Evolutionary conservation across 1,284 basidiomycete genomes (phyloP).

Genomic region (Moniliophthora roreri): DNA sequence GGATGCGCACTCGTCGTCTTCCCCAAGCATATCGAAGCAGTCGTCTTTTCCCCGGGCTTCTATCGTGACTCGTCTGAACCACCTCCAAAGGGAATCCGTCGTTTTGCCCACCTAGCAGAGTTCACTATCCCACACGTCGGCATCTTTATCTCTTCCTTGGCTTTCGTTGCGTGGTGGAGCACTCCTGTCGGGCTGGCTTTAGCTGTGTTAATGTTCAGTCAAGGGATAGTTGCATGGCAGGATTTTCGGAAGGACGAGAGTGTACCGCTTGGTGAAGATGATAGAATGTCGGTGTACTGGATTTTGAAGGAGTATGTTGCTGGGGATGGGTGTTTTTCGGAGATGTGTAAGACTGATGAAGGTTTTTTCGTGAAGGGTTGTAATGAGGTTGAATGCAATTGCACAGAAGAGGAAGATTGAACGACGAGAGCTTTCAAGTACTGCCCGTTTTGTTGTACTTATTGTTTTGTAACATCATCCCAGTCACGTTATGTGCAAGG

Average conservation of each 20-base stretch:
- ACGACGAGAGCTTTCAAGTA: too few relatives aligned
- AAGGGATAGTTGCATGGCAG: slow-evolving; percentile 38
- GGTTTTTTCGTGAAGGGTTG: background rate
- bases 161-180: slow-evolving; percentile 27
- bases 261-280: slow-evolving; percentile 41
- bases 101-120: slow-evolving; percentile 45
- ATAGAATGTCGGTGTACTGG: slow-evolving; percentile 43
- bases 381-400: too few relatives aligned
- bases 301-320: slow-evolving; percentile 20
- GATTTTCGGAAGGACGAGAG: slow-evolving; percentile 27
- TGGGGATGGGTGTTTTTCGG: background rate
- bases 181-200: slow-evolving; percentile 26
- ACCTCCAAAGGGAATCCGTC: slow-evolving; percentile 34
- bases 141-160: slow-evolving; percentile 37
- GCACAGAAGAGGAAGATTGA: too few relatives aligned
- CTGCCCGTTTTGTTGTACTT: too few relatives aligned
- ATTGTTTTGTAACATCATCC: too few relatives aligned
- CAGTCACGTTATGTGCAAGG: too few relatives aligned
- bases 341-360: background rate
- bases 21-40: slow-evolving; percentile 35
- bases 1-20: slow-evolving; percentile 42
- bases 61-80: slow-evolving; percentile 19
- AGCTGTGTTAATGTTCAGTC: slow-evolving; percentile 26
- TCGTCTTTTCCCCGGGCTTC: slow-evolving; percentile 42
- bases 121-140: slow-evolving; percentile 39